phyloP scores from a whole-genome alignment of 1,284 basidiomycete species.

The Melampsora abietis-canadensis region DNA sequence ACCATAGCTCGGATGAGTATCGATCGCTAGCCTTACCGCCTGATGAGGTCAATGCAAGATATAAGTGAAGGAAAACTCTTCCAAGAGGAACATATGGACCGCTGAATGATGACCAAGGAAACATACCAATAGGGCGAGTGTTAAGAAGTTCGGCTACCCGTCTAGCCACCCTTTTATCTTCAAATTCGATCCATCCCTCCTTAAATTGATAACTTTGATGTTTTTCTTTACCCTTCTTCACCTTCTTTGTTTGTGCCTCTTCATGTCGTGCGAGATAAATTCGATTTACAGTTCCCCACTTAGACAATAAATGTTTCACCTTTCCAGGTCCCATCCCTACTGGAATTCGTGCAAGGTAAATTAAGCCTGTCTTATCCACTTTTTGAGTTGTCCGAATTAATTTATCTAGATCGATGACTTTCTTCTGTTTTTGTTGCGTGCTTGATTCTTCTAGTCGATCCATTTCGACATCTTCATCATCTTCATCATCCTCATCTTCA shows the following conservation, averaged over 20 bases:
- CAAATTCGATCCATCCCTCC: conserved; percentile 98
- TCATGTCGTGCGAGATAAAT: conserved; percentile 60
- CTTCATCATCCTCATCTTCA: conserved; percentile 33
- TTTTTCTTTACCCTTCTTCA: conserved; percentile 79
- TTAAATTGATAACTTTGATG: conserved; percentile 63
- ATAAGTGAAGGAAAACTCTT: not conserved
- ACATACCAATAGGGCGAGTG: conserved; percentile 75
- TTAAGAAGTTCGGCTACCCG: conserved; percentile 92
- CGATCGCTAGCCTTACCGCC: conserved; percentile 77
- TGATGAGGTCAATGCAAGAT: conserved; percentile 6
- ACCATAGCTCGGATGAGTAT: conserved; percentile 97
- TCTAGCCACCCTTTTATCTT: conserved; percentile 84
- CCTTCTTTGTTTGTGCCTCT: conserved; percentile 75
- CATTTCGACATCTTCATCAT: conserved; percentile 35
- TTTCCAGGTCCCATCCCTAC: conserved; percentile 98
- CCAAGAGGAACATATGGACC: not conserved
- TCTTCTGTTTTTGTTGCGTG: conserved; percentile 29
- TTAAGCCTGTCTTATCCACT: conserved; percentile 63
- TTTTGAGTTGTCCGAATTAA: conserved; percentile 43
- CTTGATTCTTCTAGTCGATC: conserved; percentile 51
- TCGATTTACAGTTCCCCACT: conserved; percentile 50
- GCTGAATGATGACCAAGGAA: not conserved
- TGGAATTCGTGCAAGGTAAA: conserved; percentile 94
- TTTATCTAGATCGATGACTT: conserved; percentile 33
- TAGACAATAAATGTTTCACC: conserved; percentile 73